Evolutionary conservation across 2,329 filamentous ascomycete species (phyloP), one percentile per base, ranked within the genome.

Genomic region (Cercospora janseana): DNA sequence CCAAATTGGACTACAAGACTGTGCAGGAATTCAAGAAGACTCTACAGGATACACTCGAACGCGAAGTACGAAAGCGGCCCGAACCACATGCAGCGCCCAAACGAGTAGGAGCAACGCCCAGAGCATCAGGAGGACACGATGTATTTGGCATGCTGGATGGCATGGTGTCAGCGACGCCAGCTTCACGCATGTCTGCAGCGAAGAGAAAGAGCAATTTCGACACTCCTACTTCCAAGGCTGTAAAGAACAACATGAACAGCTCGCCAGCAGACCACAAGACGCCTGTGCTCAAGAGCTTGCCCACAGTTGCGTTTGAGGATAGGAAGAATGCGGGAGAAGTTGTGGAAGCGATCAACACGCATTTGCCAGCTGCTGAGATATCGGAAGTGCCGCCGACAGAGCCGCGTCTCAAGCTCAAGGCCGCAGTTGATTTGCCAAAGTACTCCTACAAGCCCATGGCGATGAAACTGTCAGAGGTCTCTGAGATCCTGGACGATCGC

Each of bases 401-500:
- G 67, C 66, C 88, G 12, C 86, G 93, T 43, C 83, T 97, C 67
- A 91, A 87, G 66, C 78, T 95, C 15, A 91, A 85, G 4, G 87
- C 89, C 2, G 87, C 88, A 52, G 92, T 89, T 1, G 92, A 97
- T 66, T 79, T 89, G 63, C 90, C 91, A 67, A 96, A 95, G 67
- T 85, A 96, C 60, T 82, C 77, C 1, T 98, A 97, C 71, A 93
- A 91, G 66, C 88, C 90, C 2, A 85, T 97, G 77, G 86, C 88
- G 2, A 95, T 97, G 90, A 95, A 95, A 64, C 77, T 93, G 5
- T 91, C 88, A 4, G 91, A 96, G 67, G 84, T 89, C 0, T 95
- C 92, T 4, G 91, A 95, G 68, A 88, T 95, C 35, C 79, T 97
- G 6, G 93, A 98, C 70, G 92, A 97, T 70, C 80, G 90, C 61